Evolutionary conservation across 345 rosid species (phyloP).

Genomic region (Adansonia digitata): DNA sequence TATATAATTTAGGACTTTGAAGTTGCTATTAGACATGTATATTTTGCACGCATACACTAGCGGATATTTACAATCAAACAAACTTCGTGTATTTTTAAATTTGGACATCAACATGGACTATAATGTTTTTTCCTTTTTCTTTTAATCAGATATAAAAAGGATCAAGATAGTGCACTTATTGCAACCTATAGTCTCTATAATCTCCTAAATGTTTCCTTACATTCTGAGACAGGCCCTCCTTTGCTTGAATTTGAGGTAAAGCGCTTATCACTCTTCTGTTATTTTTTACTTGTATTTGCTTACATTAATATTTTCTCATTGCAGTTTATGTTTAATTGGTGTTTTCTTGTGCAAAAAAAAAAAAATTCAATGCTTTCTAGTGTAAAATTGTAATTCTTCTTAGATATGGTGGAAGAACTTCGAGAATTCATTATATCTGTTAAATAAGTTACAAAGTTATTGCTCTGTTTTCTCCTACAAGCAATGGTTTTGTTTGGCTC

Average conservation of each 20-base stretch:
- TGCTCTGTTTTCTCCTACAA: background rate
- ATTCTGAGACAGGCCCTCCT: constrained; percentile 93
- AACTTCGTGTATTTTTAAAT: background rate
- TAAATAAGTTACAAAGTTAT: background rate
- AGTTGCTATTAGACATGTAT: background rate
- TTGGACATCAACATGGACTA: constrained; percentile 2
- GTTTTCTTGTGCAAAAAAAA: background rate
- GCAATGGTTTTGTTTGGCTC: background rate
- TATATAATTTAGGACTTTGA: background rate
- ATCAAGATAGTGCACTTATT: constrained; percentile 71
- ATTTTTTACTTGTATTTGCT: background rate
- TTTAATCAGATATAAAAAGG: constrained; percentile 68
- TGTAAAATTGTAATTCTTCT: background rate
- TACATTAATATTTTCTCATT: background rate
- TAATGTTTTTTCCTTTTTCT: constrained; percentile 15
- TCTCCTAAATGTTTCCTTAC: constrained; percentile 65
- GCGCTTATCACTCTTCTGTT: background rate
- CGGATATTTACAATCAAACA: background rate
- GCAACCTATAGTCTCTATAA: constrained; percentile 84
- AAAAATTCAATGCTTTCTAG: background rate
- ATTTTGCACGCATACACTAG: background rate
- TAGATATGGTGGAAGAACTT: background rate
- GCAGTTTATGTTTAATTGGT: background rate
- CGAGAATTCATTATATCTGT: background rate
- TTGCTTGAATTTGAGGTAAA: constrained; percentile 94